A percentile compares a stretch with the other conserved stretches of the same genome.
phyloP scores from a whole-genome alignment of 139 green algal species.

The Closterium sp. region DNA sequence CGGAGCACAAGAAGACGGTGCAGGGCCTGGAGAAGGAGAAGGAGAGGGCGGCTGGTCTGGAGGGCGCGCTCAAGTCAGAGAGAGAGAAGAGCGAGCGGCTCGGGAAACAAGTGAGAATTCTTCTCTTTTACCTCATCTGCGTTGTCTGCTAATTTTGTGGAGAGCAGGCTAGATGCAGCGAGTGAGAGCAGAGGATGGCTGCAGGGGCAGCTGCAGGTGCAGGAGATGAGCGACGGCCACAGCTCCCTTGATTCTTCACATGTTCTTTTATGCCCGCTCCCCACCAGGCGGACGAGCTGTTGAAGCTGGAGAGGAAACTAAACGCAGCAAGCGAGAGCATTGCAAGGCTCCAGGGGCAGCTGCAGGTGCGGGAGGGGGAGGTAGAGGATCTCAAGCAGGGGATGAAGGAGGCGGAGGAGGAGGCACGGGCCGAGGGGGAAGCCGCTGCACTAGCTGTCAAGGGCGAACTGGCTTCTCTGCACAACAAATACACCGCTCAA shows the following conservation, averaged over 20 bases:
- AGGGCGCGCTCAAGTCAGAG: neutral
- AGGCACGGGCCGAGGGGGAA: neutral
- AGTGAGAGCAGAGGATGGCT: neutral
- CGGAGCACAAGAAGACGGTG: neutral
- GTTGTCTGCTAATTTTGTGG: no score
- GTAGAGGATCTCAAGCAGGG: neutral
- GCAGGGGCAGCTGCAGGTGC: neutral
- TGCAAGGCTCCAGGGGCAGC: neutral
- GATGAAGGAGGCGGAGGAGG: neutral
- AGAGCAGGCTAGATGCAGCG: neutral
- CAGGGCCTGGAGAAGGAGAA: neutral
- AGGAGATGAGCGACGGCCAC: no score
- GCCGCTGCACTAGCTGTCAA: neutral
- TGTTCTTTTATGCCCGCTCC: no score
- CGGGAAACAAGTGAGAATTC: neutral
- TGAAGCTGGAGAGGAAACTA: neutral
- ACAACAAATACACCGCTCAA: neutral
- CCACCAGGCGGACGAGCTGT: neutral
- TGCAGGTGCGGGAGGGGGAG: neutral
- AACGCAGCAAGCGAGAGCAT: neutral
- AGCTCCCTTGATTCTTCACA: no score
- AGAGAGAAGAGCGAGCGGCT: neutral
- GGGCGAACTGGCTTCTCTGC: neutral
- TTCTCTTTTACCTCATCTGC: neutral
- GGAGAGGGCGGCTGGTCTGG: neutral